These are phyloP conservation scores for Ilyonectria mors-panacis DNA, from an alignment of 2,329 filamentous ascomycete species.

Conservation along the genomic window DNA sequence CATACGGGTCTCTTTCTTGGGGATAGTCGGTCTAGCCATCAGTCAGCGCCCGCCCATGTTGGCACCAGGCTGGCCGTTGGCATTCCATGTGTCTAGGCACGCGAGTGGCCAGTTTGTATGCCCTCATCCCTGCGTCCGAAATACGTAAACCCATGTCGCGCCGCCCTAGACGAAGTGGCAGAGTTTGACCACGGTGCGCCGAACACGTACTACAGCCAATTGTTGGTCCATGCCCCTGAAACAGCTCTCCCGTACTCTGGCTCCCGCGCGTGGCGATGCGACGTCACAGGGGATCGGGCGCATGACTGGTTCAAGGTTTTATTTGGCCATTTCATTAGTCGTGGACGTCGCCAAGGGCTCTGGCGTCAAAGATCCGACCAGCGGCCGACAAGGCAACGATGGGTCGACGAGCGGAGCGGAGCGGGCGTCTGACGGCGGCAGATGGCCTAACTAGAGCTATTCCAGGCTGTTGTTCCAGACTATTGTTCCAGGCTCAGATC, in stretches of 20 bases:
- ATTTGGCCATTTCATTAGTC: background rate
- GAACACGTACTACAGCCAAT: background rate
- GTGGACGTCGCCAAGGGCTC: background rate
- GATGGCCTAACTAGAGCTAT: background rate
- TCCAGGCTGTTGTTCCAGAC: background rate
- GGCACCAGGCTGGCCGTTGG: background rate
- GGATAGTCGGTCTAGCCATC: background rate
- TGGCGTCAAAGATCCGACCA: background rate
- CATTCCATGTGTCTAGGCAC: slow-evolving; percentile 2
- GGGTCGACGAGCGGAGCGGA: slow-evolving; percentile 5
- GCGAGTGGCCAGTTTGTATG: background rate
- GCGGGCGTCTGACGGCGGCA: background rate
- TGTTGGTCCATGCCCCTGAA: slow-evolving; percentile 2
- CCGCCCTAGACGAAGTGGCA: slow-evolving; percentile 7
- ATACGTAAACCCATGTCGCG: slow-evolving; percentile 19
- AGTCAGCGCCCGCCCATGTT: background rate
- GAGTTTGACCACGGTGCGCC: slow-evolving; percentile 14
- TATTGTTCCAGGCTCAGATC: slow-evolving; percentile 17
- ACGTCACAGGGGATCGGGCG: background rate
- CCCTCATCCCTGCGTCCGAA: slow-evolving; percentile 6
- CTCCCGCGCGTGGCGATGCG: background rate
- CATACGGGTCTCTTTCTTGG: background rate
- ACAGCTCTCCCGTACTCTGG: background rate
- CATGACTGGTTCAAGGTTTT: background rate
- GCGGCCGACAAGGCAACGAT: background rate